Conservation (phyloP, 2,329 filamentous ascomycete genomes). For the Penicillium sp. region DNA sequence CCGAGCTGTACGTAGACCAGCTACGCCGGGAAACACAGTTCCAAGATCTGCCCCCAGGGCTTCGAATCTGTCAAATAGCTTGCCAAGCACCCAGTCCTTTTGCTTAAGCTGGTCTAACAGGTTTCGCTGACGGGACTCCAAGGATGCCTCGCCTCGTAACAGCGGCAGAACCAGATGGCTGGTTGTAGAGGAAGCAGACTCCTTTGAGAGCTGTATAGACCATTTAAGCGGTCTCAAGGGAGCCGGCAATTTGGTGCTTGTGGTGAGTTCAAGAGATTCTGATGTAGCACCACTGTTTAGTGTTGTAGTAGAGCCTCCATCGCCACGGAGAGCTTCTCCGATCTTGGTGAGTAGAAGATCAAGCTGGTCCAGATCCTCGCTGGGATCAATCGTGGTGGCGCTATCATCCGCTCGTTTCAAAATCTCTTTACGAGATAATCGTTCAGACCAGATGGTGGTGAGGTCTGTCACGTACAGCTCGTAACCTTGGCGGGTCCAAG, state of each 20-base stretch:
- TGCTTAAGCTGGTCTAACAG: conserved; percentile 59
- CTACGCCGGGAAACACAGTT: conserved; percentile 62
- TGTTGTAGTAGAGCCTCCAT: conserved; percentile 40
- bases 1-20: conserved; percentile 53
- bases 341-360: conserved; percentile 63
- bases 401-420: conserved; percentile 55
- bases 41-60: conserved; percentile 61
- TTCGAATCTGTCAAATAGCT: conserved; percentile 65
- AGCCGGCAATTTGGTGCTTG: conserved; percentile 58
- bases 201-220: conserved; percentile 55
- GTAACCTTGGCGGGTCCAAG: conserved; percentile 51
- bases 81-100: conserved; percentile 65
- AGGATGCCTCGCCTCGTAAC: conserved; percentile 55
- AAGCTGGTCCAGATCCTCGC: conserved; percentile 62
- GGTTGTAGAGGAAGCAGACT: conserved; percentile 51
- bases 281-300: conserved; percentile 36
- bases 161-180: conserved; percentile 60
- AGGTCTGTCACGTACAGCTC: conserved; percentile 64
- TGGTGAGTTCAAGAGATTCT: conserved; percentile 53
- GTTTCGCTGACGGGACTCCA: conserved; percentile 55
- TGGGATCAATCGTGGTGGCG: conserved; percentile 65
- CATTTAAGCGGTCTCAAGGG: conserved; percentile 61
- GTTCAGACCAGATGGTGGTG: conserved; percentile 63
- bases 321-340: conserved; percentile 52
- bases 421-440: conserved; percentile 54